Evolutionary conservation across 257 asterid species (phyloP), one percentile per base, ranked within the genome.

Genomic region (Fraxinus americana): DNA sequence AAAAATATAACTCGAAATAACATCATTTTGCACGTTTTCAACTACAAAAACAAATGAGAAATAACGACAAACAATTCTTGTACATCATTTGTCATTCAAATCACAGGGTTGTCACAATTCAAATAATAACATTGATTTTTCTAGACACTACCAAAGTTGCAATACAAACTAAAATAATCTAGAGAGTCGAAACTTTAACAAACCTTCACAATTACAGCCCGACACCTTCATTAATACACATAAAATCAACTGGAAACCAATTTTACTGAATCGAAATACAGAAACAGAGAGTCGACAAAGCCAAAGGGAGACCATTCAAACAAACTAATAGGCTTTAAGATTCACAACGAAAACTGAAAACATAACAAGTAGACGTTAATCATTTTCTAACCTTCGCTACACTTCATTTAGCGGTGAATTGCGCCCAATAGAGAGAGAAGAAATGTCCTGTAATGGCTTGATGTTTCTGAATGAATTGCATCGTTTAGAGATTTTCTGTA

Each of bases 341-440:
- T 10, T 61, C 34, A 10, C 68, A 61, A 25, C 3, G 13, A 25
- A 21, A 8, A 59, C 7, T 19, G 21, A 7, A 21, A 54, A 21
- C 52, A 43, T 43, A 43, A 12, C 19, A 13, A 43, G 52, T 43
- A 43, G 65, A 54, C 12, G 68, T 61, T 4, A 23, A 61, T 61
- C 68, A 9, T 61, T 61, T 61, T 61, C 68, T 25, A 61, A 7
- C 32, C 68, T 61, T 21, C 68, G 61, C 32, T 6, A 35, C 12
- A 4, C 54, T 41, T 59, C n/a, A 38, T 68, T 83, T 83, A 85
- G 76, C 78, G 91, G 79, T 82, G 89, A 54, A 73, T 72, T 66
- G 92, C 83, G 6, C 98, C 97, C 35, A 96, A 48, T 41, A 93
- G 94, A 19, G 90, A 71, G 29, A 93, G 94, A 73, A 93, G 98